Evolutionary conservation across 1,284 basidiomycete genomes (phyloP), one percentile per base, ranked within the genome.

Genomic region (Leccinum pallidistipes): DNA sequence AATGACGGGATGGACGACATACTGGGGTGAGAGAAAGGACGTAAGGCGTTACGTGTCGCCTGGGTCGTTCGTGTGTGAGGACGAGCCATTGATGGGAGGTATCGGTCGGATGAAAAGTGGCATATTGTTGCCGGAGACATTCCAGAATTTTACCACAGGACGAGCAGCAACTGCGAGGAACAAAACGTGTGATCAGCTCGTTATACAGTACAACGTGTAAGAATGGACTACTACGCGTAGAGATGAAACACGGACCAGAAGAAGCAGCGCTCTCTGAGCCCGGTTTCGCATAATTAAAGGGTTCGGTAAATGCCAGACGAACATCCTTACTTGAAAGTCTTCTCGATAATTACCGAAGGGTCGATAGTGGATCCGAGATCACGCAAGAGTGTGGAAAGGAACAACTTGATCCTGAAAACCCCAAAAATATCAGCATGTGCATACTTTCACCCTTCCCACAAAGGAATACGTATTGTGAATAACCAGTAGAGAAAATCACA

Each of bases 331-430:
- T 86, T 87, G 71, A 85, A 78, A 59, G 80, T 81, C 75, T 86
- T 87, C 77, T 87, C 84, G 65, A 87, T 82, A 65, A 84, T 79
- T 65, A 84, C 72, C 54, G 75, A 72, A 29, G 81, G 78, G 69
- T 85, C 83, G 31, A 82, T 77, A 57, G 78, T 74, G 74, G 85
- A 84, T 66, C 83, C 81, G 58, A 86, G 74, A 72, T 86, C 84
- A 66, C 79, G 80, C 54, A 87, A 60, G 52, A 87, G 78, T 52
- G 83, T 80, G 71, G 79, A 86, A 63, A 86, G 71, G 67, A 87
- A 86, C 29, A 84, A 79, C 72, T 86, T 86, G 69, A 87, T 85
- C 76, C 84, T 86, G 68, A 12, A 56, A 66, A 55, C 64, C 40
- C 64, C 67, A 61, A 70, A 61, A 60, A 62, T 62, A 66, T 68